Evolutionary conservation across 805 yeast species (phyloP).

Genomic region (Cyberlindnera mycetangii): DNA sequence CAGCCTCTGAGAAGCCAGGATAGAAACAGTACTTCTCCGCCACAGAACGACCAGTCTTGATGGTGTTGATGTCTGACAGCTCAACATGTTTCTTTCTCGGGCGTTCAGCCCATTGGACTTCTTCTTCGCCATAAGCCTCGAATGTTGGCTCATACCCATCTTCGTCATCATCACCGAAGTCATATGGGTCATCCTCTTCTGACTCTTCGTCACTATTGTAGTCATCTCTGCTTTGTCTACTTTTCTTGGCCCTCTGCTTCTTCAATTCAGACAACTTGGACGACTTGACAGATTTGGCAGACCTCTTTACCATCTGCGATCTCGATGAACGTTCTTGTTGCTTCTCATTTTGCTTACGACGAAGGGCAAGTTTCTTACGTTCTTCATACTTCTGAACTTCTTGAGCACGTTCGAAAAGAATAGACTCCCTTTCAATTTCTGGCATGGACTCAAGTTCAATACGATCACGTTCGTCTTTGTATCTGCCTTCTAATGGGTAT

Average conservation of each 20-base stretch:
- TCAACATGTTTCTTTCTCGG: conserved; percentile 44
- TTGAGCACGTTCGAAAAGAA: conserved; percentile 88
- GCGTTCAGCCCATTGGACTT: conserved; percentile 48
- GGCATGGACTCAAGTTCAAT: conserved; percentile 64
- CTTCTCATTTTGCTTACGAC: conserved; percentile 59
- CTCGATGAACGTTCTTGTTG: conserved; percentile 35
- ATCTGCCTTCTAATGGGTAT: conserved; percentile 91
- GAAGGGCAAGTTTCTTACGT: conserved; percentile 75
- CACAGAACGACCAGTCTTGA: conserved; percentile 74
- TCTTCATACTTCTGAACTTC: conserved; percentile 88
- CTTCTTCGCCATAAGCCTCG: conserved; percentile 41
- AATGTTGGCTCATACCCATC: conserved; percentile 40
- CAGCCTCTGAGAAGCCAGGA: conserved; percentile 70
- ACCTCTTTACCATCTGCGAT: conserved; percentile 28
- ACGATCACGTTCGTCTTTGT: conserved; percentile 78
- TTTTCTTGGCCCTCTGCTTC: conserved; percentile 68
- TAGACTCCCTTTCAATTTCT: conserved; percentile 89
- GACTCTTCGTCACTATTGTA: conserved; percentile 46
- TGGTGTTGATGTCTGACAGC: conserved; percentile 63
- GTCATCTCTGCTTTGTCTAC: conserved; percentile 36
- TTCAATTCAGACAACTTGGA: conserved; percentile 70
- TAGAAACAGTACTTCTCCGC: conserved; percentile 75
- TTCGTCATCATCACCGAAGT: conserved; percentile 41
- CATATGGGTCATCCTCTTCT: conserved; percentile 36
- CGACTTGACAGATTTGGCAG: conserved; percentile 35